Percentiles rank a stretch among this genome's conserved stretches.
Evolutionary conservation across 108 stramenopile genomes (phyloP).

Genomic region (Cylindrotheca fusiformis): DNA sequence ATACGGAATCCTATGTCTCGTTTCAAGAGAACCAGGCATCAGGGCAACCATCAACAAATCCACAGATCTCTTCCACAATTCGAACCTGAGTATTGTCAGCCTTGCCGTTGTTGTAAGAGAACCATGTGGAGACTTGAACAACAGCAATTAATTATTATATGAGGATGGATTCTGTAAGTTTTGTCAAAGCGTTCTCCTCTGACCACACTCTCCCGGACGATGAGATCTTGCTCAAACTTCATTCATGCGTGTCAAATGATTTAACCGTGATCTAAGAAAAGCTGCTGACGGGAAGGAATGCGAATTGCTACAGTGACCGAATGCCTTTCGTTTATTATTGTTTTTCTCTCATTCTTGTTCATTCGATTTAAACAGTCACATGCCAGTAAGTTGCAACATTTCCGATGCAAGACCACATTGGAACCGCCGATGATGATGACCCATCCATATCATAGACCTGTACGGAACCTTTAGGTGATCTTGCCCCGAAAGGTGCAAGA

Average conservation of each 20-base stretch:
- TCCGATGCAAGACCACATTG: no score
- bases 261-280: conserved; percentile 42
- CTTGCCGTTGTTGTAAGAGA: no score
- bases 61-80: no score
- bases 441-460: conserved; percentile 62
- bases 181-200: not conserved
- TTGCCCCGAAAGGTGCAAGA: conserved; percentile 28
- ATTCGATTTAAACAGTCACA: not conserved
- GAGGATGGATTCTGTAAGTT: no score
- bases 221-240: conserved; percentile 9
- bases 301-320: not conserved
- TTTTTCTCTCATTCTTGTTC: not conserved
- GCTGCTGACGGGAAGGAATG: conserved; percentile 8
- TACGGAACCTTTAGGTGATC: conserved; percentile 27
- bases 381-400: no score
- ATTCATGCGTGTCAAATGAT: conserved; percentile 55
- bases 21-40: no score
- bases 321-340: no score
- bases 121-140: no score
- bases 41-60: no score
- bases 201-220: not conserved
- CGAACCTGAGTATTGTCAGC: no score
- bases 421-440: conserved; percentile 39
- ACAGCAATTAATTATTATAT: no score
- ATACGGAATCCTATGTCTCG: no score